Evolutionary conservation across 345 rosid genomes (phyloP).

Genomic region (Eucalyptus marginata): DNA sequence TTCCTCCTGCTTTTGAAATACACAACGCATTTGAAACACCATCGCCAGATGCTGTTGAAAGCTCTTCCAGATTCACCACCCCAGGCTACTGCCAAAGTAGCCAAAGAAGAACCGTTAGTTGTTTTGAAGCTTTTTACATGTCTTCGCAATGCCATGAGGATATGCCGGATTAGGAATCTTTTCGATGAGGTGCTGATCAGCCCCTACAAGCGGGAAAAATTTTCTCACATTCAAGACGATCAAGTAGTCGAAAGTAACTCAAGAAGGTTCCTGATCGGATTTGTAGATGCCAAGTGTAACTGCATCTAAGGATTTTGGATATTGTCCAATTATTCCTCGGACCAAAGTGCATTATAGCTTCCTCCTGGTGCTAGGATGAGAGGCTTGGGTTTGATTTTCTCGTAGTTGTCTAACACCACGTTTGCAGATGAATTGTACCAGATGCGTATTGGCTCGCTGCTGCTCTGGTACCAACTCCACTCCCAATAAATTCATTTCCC

Average conservation of each 20-base stretch:
- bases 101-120: too few species aligned
- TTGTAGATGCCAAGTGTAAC: slow-evolving; percentile 76
- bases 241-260: background rate
- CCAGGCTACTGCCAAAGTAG: too few species aligned
- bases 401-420: slow-evolving; percentile 29
- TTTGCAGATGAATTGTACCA: slow-evolving; percentile 43
- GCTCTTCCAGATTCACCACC: too few species aligned
- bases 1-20: too few species aligned
- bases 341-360: slow-evolving; percentile 61
- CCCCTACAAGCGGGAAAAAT: too few species aligned
- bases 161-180: too few species aligned
- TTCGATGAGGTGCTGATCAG: too few species aligned
- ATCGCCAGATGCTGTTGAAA: too few species aligned
- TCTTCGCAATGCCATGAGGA: too few species aligned
- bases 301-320: slow-evolving; percentile 34
- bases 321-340: slow-evolving; percentile 20
- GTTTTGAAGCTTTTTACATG: too few species aligned
- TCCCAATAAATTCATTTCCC: slow-evolving; percentile 82
- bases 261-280: slow-evolving; percentile 62
- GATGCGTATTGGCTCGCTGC: slow-evolving; percentile 52
- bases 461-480: slow-evolving; percentile 66
- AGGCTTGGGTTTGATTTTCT: slow-evolving; percentile 3
- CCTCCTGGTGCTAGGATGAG: slow-evolving; percentile 67
- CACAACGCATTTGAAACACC: too few species aligned
- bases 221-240: too few species aligned